A percentile compares a stretch with the other conserved stretches of the same genome.
These are phyloP conservation scores for Phytophthora quininea DNA, from an alignment of 352 stramenopile genomes.

Conservation along the genomic window DNA sequence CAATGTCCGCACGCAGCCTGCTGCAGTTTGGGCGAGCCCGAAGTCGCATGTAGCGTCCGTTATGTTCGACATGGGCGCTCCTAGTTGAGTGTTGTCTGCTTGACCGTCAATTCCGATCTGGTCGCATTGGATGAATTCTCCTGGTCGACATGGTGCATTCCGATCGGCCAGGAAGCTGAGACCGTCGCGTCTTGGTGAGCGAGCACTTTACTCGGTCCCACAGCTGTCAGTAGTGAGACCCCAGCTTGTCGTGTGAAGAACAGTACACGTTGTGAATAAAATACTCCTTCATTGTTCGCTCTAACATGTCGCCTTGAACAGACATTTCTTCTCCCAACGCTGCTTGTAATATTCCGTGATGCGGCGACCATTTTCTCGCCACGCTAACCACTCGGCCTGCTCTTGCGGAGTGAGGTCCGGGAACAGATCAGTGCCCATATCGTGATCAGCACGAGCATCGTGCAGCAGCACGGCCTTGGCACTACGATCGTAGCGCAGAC, in stretches of 20 bases:
- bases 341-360: conserved; percentile 62
- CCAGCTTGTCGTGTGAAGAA: no score
- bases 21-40: conserved; percentile 30
- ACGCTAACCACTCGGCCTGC: conserved; percentile 19
- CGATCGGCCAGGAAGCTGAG: no score
- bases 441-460: conserved; percentile 44
- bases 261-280: no score
- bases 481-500: conserved; percentile 50
- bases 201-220: no score
- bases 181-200: no score
- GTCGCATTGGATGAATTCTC: no score
- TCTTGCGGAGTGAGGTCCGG: conserved; percentile 26
- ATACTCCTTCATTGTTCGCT: no score
- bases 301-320: conserved; percentile 40
- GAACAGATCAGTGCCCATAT: conserved; percentile 41
- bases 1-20: conserved; percentile 39
- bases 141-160: no score
- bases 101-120: no score
- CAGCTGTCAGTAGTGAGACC: no score
- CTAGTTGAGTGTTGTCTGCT: background rate
- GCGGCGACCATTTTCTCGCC: conserved; percentile 33
- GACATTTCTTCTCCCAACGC: conserved; percentile 49
- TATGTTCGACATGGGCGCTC: conserved; percentile 35
- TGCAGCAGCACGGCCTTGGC: conserved; percentile 39
- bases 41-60: conserved; percentile 42